Evolutionary conservation across 78 protist species (phyloP).

Genomic region (Bodo saltans): DNA sequence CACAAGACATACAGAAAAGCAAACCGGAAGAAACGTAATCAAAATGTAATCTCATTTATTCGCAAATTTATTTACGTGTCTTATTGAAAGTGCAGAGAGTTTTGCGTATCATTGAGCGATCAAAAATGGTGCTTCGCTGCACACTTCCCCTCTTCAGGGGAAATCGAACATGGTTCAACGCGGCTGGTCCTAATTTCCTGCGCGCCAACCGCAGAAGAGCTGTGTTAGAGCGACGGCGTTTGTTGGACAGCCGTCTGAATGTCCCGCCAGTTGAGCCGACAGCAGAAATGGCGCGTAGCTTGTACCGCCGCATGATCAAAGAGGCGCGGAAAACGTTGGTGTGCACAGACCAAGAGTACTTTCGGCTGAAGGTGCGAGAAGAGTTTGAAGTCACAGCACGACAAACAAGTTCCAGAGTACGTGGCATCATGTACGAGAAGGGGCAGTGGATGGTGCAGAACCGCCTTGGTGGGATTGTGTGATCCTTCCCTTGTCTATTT

Average conservation of each 20-base stretch:
- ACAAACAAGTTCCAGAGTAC: neutral
- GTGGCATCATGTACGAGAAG: constrained; percentile 16
- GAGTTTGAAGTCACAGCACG: constrained; percentile 22
- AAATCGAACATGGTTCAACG: too few relatives aligned
- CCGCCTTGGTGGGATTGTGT: constrained; percentile 12
- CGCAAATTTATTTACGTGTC: too few relatives aligned
- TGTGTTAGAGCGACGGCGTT: neutral
- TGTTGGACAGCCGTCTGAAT: neutral
- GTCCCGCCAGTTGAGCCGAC: neutral
- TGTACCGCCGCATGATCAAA: constrained; percentile 6
- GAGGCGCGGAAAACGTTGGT: neutral
- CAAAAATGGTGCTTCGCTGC: too few relatives aligned
- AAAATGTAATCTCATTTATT: too few relatives aligned
- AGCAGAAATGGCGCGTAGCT: neutral
- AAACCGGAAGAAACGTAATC: too few relatives aligned
- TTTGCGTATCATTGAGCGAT: too few relatives aligned
- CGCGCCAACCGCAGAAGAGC: neutral
- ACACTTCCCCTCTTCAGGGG: too few relatives aligned
- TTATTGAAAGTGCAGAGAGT: too few relatives aligned
- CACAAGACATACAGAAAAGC: too few relatives aligned
- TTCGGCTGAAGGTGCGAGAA: neutral
- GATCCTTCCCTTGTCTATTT: too few relatives aligned
- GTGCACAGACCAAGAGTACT: neutral
- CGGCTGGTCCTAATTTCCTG: too few relatives aligned
- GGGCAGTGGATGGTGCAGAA: constrained; percentile 17